Conservation (phyloP, 2,329 filamentous ascomycete genomes). For the Colletotrichum gloeosporioides region DNA sequence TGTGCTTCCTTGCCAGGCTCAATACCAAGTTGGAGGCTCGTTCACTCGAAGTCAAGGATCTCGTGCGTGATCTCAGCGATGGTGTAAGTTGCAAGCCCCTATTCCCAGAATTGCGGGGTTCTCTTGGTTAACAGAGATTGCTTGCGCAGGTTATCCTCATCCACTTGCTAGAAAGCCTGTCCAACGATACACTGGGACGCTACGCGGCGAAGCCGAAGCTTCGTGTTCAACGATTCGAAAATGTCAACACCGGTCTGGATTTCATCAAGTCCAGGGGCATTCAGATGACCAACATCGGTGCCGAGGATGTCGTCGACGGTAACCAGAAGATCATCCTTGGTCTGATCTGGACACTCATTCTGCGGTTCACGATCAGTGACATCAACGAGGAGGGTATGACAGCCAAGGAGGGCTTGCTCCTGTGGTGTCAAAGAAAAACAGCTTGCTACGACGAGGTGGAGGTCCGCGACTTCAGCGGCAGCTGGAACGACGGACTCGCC, state of each 20-base stretch:
- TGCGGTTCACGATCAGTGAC: conserved; percentile 97
- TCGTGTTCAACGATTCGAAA: conserved; percentile 96
- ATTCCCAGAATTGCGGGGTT: conserved; percentile 3
- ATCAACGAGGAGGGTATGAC: conserved; percentile 99
- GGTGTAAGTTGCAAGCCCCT: conserved; percentile 68
- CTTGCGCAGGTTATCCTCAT: conserved; percentile 81
- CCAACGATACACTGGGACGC: conserved; percentile 90
- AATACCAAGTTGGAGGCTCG: conserved; percentile 91
- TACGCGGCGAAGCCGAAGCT: conserved; percentile 97
- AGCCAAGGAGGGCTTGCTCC: conserved; percentile 89
- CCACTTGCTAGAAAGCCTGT: conserved; percentile 95
- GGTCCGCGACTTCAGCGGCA: conserved; percentile 90
- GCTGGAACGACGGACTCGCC: conserved; percentile 97
- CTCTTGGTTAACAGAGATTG: conserved; percentile 23
- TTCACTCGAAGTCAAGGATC: conserved; percentile 80
- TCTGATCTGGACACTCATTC: conserved; percentile 97
- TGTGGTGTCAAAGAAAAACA: conserved; percentile 99
- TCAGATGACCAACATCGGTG: conserved; percentile 98
- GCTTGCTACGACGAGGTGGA: conserved; percentile 98
- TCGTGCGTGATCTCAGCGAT: conserved; percentile 90
- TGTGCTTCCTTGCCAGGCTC: conserved; percentile 63
- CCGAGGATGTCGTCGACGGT: conserved; percentile 97
- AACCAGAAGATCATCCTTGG: conserved; percentile 98
- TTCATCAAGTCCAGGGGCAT: conserved; percentile 92
- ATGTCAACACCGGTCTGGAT: conserved; percentile 93